phyloP scores from a whole-genome alignment of 768 basidiomycete genomes.

The Mycena vulgaris region DNA sequence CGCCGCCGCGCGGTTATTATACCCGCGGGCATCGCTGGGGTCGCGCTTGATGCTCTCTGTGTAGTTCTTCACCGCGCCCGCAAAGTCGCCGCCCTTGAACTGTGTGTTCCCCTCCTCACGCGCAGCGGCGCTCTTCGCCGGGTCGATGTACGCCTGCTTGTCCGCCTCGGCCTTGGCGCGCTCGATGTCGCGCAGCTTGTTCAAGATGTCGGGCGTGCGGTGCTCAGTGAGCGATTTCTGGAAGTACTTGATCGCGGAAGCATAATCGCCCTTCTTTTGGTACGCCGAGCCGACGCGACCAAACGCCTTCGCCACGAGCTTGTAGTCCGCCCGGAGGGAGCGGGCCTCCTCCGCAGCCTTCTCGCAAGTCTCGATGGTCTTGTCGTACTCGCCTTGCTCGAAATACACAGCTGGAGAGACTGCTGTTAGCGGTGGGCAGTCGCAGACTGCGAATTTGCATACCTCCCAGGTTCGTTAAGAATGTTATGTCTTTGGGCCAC shows the following conservation, averaged over 20 bases:
- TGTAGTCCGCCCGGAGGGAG: constrained; percentile 92
- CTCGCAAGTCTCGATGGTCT: constrained; percentile 91
- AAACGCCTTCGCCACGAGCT: constrained; percentile 94
- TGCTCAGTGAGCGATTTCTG: constrained; percentile 97
- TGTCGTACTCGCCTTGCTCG: constrained; percentile 93
- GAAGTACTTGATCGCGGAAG: constrained; percentile 90
- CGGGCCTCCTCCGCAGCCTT: constrained; percentile 98
- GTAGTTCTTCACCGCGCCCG: constrained; percentile 91
- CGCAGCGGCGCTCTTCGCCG: constrained; percentile 83
- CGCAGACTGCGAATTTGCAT: constrained; percentile 36
- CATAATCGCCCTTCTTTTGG: constrained; percentile 82
- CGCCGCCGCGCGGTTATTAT: constrained; percentile 98
- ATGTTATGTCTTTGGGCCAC: constrained; percentile 95
- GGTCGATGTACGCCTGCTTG: constrained; percentile 88
- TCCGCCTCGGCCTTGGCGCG: constrained; percentile 84
- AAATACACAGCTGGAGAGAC: constrained; percentile 83
- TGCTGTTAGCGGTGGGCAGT: constrained; percentile 1
- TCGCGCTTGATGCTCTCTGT: constrained; percentile 97
- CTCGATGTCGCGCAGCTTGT: constrained; percentile 91
- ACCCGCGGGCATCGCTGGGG: constrained; percentile 90
- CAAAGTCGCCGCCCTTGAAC: constrained; percentile 96
- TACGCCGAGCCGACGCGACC: constrained; percentile 93
- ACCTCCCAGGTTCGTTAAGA: constrained; percentile 93
- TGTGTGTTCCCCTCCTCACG: constrained; percentile 93
- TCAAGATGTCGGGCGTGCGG: constrained; percentile 92